Conservation (phyloP, 1,284 basidiomycete species). For the Sporisorium iseilematis-ciliati region DNA sequence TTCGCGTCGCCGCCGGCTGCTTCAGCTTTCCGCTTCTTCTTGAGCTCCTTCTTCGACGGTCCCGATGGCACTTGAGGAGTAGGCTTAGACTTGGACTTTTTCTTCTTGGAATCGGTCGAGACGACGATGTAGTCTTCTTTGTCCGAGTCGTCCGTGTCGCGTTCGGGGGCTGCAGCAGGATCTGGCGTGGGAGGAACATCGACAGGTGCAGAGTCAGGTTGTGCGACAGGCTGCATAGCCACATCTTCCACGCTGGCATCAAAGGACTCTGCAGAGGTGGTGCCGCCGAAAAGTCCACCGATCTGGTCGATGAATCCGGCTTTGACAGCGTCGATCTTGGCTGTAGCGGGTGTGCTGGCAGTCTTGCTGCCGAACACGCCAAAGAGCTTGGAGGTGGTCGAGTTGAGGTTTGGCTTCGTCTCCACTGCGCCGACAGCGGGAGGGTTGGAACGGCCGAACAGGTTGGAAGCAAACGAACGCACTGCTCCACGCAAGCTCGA, state of each 20-base stretch:
- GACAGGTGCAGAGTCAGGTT: not conserved
- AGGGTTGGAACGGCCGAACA: constrained; percentile 23
- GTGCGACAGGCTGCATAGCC: constrained; percentile 12
- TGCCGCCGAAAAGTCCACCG: constrained; percentile 12
- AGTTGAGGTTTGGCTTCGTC: constrained; percentile 5
- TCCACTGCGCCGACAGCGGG: not conserved
- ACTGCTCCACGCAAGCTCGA: constrained; percentile 27
- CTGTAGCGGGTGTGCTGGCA: not conserved
- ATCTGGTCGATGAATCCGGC: constrained; percentile 29
- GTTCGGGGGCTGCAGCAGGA: not conserved
- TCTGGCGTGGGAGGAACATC: not conserved
- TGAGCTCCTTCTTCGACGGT: constrained; percentile 28
- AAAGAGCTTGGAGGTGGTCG: constrained; percentile 34
- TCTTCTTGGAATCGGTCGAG: constrained; percentile 20
- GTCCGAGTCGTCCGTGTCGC: constrained; percentile 8
- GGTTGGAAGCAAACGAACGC: constrained; percentile 34
- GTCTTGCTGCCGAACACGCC: not conserved
- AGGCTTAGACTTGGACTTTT: constrained; percentile 15
- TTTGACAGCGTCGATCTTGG: constrained; percentile 31
- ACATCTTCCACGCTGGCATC: constrained; percentile 1
- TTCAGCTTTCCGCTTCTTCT: constrained; percentile 47
- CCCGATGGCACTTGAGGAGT: not conserved
- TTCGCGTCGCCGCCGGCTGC: too few relatives aligned
- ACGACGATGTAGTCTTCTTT: constrained; percentile 45
- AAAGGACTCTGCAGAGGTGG: not conserved